Base-by-base conservation (phyloP, 805 yeast genomes). In the Candida pini region DNA sequence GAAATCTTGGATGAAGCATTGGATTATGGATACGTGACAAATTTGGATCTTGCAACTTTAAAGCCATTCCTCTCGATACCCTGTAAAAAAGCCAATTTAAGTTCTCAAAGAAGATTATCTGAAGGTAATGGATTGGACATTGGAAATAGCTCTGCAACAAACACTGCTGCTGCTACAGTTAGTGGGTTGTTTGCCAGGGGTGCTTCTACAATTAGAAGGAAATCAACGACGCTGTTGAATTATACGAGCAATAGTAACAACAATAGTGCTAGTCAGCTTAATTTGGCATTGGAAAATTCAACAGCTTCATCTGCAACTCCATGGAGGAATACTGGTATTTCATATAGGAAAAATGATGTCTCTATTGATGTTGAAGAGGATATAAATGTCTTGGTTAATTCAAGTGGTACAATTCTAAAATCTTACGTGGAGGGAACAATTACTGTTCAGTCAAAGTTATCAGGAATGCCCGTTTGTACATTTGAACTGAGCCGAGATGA, bases 391-490 rank as follows among this genome's bases (percentile, higher is more conserved):
- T 64, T 88, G 36, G 73, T 86, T 54, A 73, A 80, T 6, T 67
- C 79, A 6, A 71, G 74, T 36, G 84, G 86, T 2, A 70, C 76
- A 14, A 66, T 82, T 1, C 60, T 85, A 20, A 69, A 82, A 38
- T 71, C 88, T 0, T 80, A 76, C 49, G 84, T 88, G 17, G 85
- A 81, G 43, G 97, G 97, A 5, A 63, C 71, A 9, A 76, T 89
- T 30, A 66, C 71, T 33, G 70, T 86, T 70, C 78, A 79, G 32
- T 66, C 90, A 0, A 85, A 78, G 28, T 59, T 89, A 9, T 70
- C 84, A 0, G 96, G 96, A 4, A 75, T 78, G 72, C 96, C 97
- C 0, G 70, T 71, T 17, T 89, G 96, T 55, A 73, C 78, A 31
- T 79, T 89, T 54, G 95, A 90, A 0, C 66, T 90, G 31, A 76